Evolutionary conservation across 1,284 basidiomycete species (phyloP).

Genomic region (Lentinus polychrous): DNA sequence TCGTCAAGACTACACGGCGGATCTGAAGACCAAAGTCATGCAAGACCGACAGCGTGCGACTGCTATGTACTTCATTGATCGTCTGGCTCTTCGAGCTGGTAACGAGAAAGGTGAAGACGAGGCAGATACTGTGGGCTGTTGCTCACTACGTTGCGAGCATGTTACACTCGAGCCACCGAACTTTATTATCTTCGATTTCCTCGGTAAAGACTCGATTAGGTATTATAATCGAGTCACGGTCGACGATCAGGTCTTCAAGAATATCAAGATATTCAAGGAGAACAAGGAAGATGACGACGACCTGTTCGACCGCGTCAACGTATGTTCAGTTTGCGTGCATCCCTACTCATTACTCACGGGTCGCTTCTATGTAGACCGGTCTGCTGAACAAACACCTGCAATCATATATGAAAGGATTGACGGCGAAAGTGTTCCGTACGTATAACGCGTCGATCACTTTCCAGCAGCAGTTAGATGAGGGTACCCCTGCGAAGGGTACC

Average conservation of each 20-base stretch:
- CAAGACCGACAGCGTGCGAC: slow-evolving; percentile 90
- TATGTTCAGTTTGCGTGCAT: slow-evolving; percentile 31
- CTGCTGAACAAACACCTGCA: slow-evolving; percentile 86
- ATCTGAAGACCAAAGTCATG: slow-evolving; percentile 87
- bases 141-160: slow-evolving; percentile 91
- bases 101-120: slow-evolving; percentile 99
- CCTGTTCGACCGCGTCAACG: slow-evolving; percentile 89
- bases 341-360: background rate
- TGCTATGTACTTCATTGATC: slow-evolving; percentile 96
- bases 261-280: slow-evolving; percentile 56
- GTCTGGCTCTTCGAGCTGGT: slow-evolving; percentile 89
- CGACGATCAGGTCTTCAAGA: slow-evolving; percentile 60
- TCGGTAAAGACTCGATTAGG: slow-evolving; percentile 96
- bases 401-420: slow-evolving; percentile 91
- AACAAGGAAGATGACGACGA: slow-evolving; percentile 86
- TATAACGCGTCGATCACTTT: slow-evolving; percentile 96
- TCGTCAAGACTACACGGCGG: slow-evolving; percentile 78
- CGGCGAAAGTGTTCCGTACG: slow-evolving; percentile 98
- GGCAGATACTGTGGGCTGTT: slow-evolving; percentile 96
- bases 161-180: slow-evolving; percentile 85
- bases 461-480: slow-evolving; percentile 79
- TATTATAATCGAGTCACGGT: slow-evolving; percentile 90
- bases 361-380: slow-evolving; percentile 51
- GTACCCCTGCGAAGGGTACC: slow-evolving; percentile 64
- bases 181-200: slow-evolving; percentile 88